Evolutionary conservation across 169 alveolate species (phyloP).

Genomic region (Eimeria mitis): DNA sequence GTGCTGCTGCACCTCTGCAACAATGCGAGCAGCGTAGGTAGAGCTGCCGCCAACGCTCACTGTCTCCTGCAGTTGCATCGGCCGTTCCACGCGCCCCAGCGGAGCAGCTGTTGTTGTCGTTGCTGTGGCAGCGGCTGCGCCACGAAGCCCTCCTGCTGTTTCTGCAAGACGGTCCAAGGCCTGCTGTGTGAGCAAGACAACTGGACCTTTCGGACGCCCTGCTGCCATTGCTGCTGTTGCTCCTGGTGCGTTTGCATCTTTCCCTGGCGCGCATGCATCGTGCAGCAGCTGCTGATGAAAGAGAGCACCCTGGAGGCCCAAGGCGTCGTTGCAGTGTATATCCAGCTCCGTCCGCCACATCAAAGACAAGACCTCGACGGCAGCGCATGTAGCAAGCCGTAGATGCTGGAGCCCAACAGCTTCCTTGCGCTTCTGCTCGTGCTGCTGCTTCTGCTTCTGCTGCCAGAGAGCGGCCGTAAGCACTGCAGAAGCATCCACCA

Average conservation of each 20-base stretch:
- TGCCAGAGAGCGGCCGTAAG: conserved; percentile 30
- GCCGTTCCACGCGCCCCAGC: background rate
- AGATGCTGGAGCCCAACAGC: background rate
- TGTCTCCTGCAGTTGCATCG: background rate
- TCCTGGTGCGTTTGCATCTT: background rate
- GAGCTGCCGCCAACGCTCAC: background rate
- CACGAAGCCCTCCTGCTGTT: conserved; percentile 54
- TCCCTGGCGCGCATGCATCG: conserved; percentile 1
- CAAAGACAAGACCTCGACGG: conserved; percentile 20
- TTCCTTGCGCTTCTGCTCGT: background rate
- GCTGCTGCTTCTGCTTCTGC: conserved; percentile 59
- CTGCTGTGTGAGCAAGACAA: background rate
- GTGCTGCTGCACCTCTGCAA: conserved; percentile 70
- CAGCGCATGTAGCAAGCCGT: conserved; percentile 12
- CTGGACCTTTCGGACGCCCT: background rate
- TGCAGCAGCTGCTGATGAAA: conserved; percentile 40
- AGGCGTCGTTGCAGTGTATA: conserved; percentile 51
- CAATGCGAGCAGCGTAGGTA: conserved; percentile 9
- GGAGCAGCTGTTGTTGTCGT: conserved; percentile 2
- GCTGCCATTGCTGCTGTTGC: conserved; percentile 9
- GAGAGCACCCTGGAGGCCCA: conserved; percentile 28
- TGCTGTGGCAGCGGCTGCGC: conserved; percentile 22
- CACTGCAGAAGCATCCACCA: conserved; percentile 61
- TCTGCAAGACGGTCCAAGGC: conserved; percentile 42
- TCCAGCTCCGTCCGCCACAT: conserved; percentile 76